phyloP scores from a whole-genome alignment of 805 yeast genomes.

The Cyberlindnera mississippiensis region DNA sequence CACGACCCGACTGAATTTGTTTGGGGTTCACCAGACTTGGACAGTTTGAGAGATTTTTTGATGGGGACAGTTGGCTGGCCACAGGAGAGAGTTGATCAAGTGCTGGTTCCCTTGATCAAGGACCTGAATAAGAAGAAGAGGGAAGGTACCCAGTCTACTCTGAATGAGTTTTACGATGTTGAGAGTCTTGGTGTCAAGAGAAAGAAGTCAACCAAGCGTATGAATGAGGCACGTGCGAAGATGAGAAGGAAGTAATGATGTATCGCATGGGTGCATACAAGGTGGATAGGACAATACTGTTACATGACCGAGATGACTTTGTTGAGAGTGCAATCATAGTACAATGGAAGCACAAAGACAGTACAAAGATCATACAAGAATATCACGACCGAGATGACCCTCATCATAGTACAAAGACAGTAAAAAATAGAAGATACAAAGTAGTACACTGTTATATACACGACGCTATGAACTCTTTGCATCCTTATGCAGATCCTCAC shows the following conservation, averaged over 20 bases:
- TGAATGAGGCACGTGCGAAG: slow-evolving; percentile 43
- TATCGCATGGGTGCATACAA: no score
- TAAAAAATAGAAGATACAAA: no score
- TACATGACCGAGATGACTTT: no score
- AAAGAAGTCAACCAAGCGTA: slow-evolving; percentile 54
- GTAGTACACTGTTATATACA: no score
- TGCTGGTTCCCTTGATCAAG: slow-evolving; percentile 78
- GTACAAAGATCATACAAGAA: no score
- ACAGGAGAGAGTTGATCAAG: slow-evolving; percentile 70
- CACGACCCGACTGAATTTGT: slow-evolving; percentile 68
- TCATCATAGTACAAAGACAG: no score
- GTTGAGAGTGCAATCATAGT: no score
- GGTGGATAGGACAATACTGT: no score
- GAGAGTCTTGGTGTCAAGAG: slow-evolving; percentile 41
- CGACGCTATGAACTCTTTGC: background rate
- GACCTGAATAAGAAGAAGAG: slow-evolving; percentile 64
- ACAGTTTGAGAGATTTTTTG: slow-evolving; percentile 67
- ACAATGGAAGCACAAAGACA: no score
- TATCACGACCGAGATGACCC: no score
- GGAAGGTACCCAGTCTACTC: slow-evolving; percentile 52
- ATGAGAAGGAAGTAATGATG: slow-evolving; percentile 10
- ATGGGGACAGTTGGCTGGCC: slow-evolving; percentile 77
- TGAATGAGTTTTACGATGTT: slow-evolving; percentile 66
- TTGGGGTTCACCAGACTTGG: slow-evolving; percentile 91
- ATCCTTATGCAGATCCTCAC: slow-evolving; percentile 22